Conservation (phyloP, 106 monocot species). For the Dioscorea dumetorum region DNA sequence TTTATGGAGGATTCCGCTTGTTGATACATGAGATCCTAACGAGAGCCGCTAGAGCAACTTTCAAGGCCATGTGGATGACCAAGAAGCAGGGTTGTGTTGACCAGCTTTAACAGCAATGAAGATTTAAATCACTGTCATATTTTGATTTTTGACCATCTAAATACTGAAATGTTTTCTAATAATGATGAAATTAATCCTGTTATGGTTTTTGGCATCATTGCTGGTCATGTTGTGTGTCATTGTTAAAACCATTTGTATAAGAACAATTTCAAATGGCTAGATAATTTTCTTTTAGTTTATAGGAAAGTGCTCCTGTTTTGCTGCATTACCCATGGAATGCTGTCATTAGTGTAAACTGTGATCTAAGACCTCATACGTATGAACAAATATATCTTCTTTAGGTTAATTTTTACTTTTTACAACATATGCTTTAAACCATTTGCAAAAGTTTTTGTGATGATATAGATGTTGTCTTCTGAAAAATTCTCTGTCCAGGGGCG, state of each 20-base stretch:
- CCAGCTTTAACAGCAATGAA: not conserved
- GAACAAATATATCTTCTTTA: not conserved
- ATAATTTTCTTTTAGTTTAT: not conserved
- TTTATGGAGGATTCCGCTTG: constrained; percentile 69
- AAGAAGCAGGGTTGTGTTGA: not conserved
- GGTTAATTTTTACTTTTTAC: too few species aligned
- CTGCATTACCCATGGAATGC: not conserved
- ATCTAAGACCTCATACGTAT: not conserved
- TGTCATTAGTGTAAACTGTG: not conserved
- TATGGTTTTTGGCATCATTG: not conserved
- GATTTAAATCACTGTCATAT: not conserved
- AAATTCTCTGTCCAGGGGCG: constrained; percentile 90
- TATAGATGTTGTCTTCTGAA: constrained; percentile 26
- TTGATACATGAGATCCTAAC: constrained; percentile 51
- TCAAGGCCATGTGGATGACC: constrained; percentile 67
- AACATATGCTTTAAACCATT: not conserved
- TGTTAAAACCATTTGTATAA: not conserved
- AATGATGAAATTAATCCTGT: not conserved
- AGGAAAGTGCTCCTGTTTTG: not conserved
- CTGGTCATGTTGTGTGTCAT: not conserved
- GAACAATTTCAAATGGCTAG: not conserved
- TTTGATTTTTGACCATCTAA: not conserved
- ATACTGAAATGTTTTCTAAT: not conserved
- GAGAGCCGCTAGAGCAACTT: constrained; percentile 40
- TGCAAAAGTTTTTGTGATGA: constrained; percentile 1